Evolutionary conservation across 257 asterid genomes (phyloP).

Genomic region (Nicotiana knightiana): DNA sequence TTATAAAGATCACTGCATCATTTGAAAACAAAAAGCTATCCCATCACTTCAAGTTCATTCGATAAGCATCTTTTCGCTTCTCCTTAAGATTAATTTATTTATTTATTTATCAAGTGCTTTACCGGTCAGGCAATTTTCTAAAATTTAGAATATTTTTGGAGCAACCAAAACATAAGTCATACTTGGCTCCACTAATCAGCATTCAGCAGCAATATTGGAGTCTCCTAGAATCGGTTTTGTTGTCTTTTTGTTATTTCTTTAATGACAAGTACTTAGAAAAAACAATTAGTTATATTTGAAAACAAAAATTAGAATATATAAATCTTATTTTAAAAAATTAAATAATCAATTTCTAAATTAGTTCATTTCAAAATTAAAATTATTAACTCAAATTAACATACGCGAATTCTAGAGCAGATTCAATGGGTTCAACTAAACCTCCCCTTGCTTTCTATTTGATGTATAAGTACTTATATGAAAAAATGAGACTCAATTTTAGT

Average conservation of each 20-base stretch:
- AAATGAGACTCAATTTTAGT: too few species aligned
- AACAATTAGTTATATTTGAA: neutral
- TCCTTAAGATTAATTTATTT: neutral
- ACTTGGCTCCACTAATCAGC: neutral
- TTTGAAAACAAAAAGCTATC: neutral
- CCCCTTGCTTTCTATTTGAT: too few species aligned
- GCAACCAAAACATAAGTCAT: neutral
- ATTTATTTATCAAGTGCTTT: too few species aligned
- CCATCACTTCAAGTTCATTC: neutral
- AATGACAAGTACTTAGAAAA: neutral
- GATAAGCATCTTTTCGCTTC: neutral
- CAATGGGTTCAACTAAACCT: too few species aligned
- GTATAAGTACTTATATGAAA: too few species aligned
- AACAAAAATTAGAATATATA: too few species aligned
- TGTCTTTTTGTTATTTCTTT: neutral
- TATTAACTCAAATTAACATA: too few species aligned
- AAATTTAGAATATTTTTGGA: neutral
- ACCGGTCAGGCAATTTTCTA: neutral
- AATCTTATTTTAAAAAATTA: too few species aligned
- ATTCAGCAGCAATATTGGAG: neutral
- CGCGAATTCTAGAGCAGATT: too few species aligned
- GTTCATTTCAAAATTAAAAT: too few species aligned
- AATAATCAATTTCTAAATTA: too few species aligned
- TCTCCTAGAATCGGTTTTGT: neutral
- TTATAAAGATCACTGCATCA: neutral